Evolutionary conservation across 331 rosid genomes (phyloP).

Genomic region (Pyracantha coccinea): DNA sequence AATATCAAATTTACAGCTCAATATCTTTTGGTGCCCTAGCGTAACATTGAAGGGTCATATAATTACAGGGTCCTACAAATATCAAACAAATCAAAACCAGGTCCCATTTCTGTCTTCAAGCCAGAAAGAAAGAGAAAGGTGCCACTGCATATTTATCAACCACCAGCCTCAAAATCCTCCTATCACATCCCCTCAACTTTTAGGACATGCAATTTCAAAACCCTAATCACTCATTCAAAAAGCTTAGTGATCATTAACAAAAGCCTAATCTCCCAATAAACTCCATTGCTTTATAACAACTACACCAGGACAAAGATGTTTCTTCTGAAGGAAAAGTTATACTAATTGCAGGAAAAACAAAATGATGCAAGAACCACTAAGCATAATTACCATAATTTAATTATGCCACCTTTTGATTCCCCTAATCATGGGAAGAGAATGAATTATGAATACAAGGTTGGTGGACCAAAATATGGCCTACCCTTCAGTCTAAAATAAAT

Average conservation of each 20-base stretch:
- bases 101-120: neutral
- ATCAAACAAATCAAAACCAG: neutral
- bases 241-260: neutral
- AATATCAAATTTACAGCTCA: neutral
- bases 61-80: slow-evolving; percentile 2
- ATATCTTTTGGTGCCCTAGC: neutral
- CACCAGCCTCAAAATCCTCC: neutral
- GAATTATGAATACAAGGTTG: too few relatives aligned
- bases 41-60: neutral
- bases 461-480: neutral
- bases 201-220: slow-evolving; percentile 1
- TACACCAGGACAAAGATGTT: neutral
- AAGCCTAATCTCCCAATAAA: neutral
- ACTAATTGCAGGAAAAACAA: neutral
- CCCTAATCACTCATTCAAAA: neutral
- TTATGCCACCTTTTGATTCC: neutral
- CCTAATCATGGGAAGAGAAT: neutral
- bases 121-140: neutral
- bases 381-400: neutral
- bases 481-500: neutral
- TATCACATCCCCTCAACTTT: neutral
- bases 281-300: neutral
- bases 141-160: neutral
- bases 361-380: neutral
- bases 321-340: neutral